Conservation (phyloP, 2,329 filamentous ascomycete species). For the Geoglossum cookeanum region DNA sequence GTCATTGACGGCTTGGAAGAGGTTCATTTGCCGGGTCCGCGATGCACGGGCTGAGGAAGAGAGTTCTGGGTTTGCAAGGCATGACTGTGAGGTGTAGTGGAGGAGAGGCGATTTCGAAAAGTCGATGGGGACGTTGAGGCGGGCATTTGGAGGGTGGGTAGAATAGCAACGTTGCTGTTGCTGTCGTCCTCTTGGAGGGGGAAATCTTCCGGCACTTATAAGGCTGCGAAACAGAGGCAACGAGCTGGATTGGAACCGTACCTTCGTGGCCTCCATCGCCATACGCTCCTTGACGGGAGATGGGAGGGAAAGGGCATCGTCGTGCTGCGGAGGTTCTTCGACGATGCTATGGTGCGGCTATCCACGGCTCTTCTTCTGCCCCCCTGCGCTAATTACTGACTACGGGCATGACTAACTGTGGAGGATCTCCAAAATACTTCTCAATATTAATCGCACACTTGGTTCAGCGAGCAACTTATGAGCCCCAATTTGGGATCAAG, state of each 20-base stretch:
- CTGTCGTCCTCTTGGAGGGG: background rate
- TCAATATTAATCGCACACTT: too few species aligned
- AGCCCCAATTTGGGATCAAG: too few species aligned
- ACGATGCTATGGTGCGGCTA: too few species aligned
- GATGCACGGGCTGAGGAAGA: slow-evolving; percentile 39
- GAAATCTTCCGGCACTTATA: background rate
- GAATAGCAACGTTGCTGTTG: slow-evolving; percentile 24
- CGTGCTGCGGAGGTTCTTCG: background rate
- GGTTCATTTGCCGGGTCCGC: slow-evolving; percentile 69
- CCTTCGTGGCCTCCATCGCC: background rate
- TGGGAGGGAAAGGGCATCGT: background rate
- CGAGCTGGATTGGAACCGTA: background rate
- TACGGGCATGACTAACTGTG: too few species aligned
- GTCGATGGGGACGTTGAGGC: slow-evolving; percentile 72
- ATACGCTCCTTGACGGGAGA: background rate
- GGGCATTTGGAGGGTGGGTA: slow-evolving; percentile 28
- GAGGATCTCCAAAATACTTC: too few species aligned
- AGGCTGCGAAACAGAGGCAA: background rate
- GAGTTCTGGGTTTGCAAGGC: slow-evolving; percentile 55
- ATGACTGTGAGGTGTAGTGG: slow-evolving; percentile 55
- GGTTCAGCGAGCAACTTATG: too few species aligned
- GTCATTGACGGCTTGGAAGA: slow-evolving; percentile 87
- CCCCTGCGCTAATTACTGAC: too few species aligned
- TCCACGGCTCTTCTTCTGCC: too few species aligned
- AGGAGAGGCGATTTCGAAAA: slow-evolving; percentile 68